These are phyloP conservation scores for Phialocephala sp. DNA, from an alignment of 2,329 filamentous ascomycete genomes.

Conservation along the genomic window DNA sequence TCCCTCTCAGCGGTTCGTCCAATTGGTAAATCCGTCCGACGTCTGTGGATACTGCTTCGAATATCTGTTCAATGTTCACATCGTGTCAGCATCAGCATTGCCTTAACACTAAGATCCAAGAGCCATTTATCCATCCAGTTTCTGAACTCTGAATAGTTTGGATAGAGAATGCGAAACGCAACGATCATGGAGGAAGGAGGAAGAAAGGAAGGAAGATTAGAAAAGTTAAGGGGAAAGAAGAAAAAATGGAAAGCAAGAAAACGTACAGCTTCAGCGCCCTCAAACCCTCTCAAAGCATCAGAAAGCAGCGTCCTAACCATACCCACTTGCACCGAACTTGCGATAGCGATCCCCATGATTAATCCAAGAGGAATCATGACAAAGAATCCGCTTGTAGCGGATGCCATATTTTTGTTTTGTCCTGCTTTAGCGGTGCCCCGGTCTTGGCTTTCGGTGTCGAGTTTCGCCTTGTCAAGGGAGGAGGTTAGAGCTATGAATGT, in stretches of 20 bases:
- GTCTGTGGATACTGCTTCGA: neutral
- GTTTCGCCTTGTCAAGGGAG: neutral
- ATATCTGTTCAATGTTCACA: neutral
- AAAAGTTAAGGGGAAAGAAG: no score
- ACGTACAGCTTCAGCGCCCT: neutral
- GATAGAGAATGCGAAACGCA: no score
- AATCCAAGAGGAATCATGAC: conserved; percentile 1
- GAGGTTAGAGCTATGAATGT: neutral
- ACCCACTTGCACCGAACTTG: neutral
- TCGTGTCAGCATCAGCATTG: no score
- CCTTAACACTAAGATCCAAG: no score
- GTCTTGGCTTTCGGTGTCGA: neutral
- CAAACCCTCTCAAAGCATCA: neutral
- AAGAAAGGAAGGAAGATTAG: no score
- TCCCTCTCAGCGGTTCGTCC: neutral
- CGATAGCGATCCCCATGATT: neutral
- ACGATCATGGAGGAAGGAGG: no score
- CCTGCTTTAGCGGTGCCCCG: neutral
- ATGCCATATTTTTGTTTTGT: conserved; percentile 1
- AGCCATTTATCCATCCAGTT: no score
- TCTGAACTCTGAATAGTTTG: no score
- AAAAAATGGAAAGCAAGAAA: no score
- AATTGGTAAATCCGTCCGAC: neutral
- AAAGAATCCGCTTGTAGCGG: neutral
- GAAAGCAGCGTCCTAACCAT: neutral